These are phyloP conservation scores for Quillaja saponaria DNA, from an alignment of 306 rosid genomes.

Conservation along the genomic window DNA sequence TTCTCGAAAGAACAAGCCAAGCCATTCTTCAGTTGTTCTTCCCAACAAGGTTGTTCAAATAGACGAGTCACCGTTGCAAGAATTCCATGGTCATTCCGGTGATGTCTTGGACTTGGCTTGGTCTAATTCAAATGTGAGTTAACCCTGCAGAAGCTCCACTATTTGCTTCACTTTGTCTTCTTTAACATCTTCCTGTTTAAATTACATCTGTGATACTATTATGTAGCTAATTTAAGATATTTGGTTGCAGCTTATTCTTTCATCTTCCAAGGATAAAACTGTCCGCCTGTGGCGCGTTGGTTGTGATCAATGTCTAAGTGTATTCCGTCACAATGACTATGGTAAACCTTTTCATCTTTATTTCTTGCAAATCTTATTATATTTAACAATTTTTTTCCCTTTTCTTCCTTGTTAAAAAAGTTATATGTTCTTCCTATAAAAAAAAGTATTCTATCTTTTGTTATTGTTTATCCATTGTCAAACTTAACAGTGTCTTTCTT, in stretches of 20 bases:
- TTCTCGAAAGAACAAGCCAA: constrained; percentile 40
- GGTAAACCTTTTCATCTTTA: constrained; percentile 50
- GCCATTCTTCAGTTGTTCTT: constrained; percentile 47
- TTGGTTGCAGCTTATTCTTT: constrained; percentile 72
- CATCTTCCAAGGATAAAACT: constrained; percentile 89
- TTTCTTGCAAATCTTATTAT: too few species aligned
- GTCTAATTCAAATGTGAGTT: constrained; percentile 87
- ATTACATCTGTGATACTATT: too few species aligned
- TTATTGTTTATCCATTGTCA: constrained; percentile 21
- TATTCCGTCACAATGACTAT: constrained; percentile 72
- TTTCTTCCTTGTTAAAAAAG: too few species aligned
- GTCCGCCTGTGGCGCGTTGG: constrained; percentile 85
- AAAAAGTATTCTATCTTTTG: neutral
- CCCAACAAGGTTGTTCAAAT: constrained; percentile 70
- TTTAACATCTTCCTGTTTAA: too few species aligned
- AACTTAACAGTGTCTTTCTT: neutral
- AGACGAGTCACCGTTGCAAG: constrained; percentile 68
- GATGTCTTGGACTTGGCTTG: constrained; percentile 91
- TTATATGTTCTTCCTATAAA: too few species aligned
- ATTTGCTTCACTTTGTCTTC: neutral
- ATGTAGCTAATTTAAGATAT: constrained; percentile 26
- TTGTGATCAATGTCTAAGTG: constrained; percentile 45
- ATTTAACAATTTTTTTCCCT: too few species aligned
- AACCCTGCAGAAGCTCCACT: constrained; percentile 7
- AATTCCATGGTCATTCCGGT: constrained; percentile 67